Evolutionary conservation across 2,329 filamentous ascomycete species (phyloP), one percentile per base, ranked within the genome.

Genomic region (Aspergillus floridensis): DNA sequence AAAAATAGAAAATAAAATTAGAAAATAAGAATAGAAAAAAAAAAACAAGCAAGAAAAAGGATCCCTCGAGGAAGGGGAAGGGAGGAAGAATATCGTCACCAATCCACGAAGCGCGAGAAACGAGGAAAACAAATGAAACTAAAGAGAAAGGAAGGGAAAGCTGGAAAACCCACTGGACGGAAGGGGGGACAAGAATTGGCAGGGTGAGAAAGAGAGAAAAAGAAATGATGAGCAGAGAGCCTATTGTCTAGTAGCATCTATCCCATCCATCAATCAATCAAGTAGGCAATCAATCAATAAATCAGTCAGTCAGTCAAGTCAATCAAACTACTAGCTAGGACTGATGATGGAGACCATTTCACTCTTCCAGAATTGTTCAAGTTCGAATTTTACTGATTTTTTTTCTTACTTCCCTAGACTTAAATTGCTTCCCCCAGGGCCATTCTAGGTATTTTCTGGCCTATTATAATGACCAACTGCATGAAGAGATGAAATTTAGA

Each of bases 101-200:
- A 22, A 31, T 29, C 19, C 41, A n/a, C 47, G 32, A 16, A 29
- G 53, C 53, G 53, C 44, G 44, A 55, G 53, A 48, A 55, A 55
- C 53, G 53, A 55, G 53, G 26, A 55, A 55, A 55, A 55, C 52
- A 48, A 54, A 55, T 46, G 26, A 22, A 44, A 26, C 31, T 46
- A 56, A 19, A 48, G 46, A 19, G 56, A 55, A 53, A 51, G 29
- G 49, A 52, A 57, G 49, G 14, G 47, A 60, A 51, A 47, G 50
- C 58, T 22, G 53, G 49, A 19, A 44, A 48, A 35, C 32, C 8
- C 35, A 53, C 35, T 58, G 32, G 16, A 12, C 16, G 35, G 49
- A 49, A 31, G 22, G 22, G 44, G 26, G 26, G 26, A 29, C 26
- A 8, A 8, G 26, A 29, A 29, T 29, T 29, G 26, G 26, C 26